Conservation (phyloP, 495 filamentous ascomycete species). For the Hypoxylon intermedium region DNA sequence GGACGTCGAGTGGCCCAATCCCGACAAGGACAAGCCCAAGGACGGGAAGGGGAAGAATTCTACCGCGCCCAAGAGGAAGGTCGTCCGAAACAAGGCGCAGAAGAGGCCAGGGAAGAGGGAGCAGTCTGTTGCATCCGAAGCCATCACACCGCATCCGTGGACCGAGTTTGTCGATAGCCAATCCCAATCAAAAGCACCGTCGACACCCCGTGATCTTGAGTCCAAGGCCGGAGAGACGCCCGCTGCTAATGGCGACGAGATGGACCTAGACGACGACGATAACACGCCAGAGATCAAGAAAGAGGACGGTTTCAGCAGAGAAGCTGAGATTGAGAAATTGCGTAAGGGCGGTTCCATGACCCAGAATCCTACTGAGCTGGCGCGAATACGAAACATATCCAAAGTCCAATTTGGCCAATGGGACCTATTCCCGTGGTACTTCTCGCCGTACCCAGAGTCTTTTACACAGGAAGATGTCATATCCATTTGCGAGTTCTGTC, state of each 20-base stretch:
- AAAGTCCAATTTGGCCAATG: conserved; percentile 91
- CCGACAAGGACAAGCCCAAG: conserved; percentile 64
- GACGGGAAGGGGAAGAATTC: conserved; percentile 58
- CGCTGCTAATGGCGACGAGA: conserved; percentile 60
- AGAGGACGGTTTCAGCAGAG: conserved; percentile 68
- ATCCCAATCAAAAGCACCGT: conserved; percentile 46
- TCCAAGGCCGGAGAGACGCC: conserved; percentile 49
- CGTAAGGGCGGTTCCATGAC: conserved; percentile 96
- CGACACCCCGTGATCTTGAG: conserved; percentile 47
- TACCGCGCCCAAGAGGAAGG: conserved; percentile 53
- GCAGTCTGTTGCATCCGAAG: conserved; percentile 55
- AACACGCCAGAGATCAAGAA: conserved; percentile 52
- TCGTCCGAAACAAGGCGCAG: conserved; percentile 57
- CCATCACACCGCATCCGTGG: conserved; percentile 57
- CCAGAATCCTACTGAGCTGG: conserved; percentile 96
- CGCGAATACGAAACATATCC: conserved; percentile 91
- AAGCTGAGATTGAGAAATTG: conserved; percentile 95
- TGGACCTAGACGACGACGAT: conserved; percentile 55
- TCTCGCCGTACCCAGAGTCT: conserved; percentile 90
- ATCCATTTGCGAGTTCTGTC: conserved; percentile 97
- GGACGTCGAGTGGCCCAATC: conserved; percentile 64
- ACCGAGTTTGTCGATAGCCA: conserved; percentile 37
- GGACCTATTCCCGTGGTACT: conserved; percentile 97
- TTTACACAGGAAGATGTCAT: conserved; percentile 87
- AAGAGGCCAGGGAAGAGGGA: conserved; percentile 62